Base-by-base conservation (phyloP, 73 alveolate genomes). In the Diophrys appendiculata region DNA sequence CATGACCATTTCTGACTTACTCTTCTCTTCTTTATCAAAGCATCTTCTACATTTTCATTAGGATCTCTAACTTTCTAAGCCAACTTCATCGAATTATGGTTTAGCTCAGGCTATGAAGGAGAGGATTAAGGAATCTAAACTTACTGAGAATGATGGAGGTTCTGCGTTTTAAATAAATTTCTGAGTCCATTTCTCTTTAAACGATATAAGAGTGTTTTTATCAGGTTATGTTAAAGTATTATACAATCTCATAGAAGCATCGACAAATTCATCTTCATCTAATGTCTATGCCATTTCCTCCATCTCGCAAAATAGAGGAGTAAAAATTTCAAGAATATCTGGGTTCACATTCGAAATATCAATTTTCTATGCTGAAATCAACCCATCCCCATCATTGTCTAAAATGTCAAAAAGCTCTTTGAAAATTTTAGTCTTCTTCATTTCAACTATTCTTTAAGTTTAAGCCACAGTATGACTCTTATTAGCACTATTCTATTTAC, bases 31-130 rank as follows among this genome's bases (percentile, higher is more conserved):
- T 43, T 43, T 11, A 43, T 43, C 18, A 43, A 43, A 43, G 18
- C 18, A 43, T 43, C 60, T 11, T 5, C 60, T 18, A 43, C 60
- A 43, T 43, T 18, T 43, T 43, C 60, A 5, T 18, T 18, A 5
- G 18, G 5, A 0, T 77, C 83, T 29, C 86, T 31, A 11, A 56
- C 73, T 26, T 72, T 35, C 25, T 74, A 77, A 0, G 93, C 93
- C 24, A 86, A 69, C 65, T 34, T 72, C 33, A 73, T 22, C 13
- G 93, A 86, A 64, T 86, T 86, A 26, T 80, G 64, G 33, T 86
- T 80, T 1, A 86, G 27, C 27, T 71, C 2, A 0, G 93, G 93
- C 73, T 72, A 43, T n/a, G n/a, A n/a, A n/a, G n/a, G n/a, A n/a
- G n/a, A n/a, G n/a, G n/a, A n/a, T n/a, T n/a, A n/a, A n/a, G 74